These are phyloP conservation scores for Fusarium secorum DNA, from an alignment of 2,329 filamentous ascomycete species.

Conservation along the genomic window DNA sequence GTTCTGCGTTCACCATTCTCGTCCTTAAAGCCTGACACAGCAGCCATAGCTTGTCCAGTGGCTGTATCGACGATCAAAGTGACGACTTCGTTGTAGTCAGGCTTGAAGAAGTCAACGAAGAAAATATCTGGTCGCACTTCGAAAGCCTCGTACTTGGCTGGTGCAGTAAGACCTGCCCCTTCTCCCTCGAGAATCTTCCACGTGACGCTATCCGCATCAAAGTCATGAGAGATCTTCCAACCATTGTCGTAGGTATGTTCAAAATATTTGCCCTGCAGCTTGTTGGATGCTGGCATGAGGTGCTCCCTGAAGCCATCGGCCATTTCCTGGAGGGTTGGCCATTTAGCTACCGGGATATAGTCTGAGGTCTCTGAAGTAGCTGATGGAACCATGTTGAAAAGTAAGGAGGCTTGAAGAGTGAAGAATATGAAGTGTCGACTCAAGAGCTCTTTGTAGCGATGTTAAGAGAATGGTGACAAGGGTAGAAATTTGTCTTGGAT, in stretches of 20 bases:
- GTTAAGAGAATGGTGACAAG: fast-evolving
- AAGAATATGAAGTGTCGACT: background rate
- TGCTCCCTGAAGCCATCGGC: conserved; percentile 13
- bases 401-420: fast-evolving
- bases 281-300: conserved; percentile 8
- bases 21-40: conserved; percentile 14
- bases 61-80: background rate
- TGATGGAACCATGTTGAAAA: background rate
- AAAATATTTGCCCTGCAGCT: background rate
- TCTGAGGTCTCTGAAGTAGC: background rate
- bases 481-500: background rate
- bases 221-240: conserved; percentile 7
- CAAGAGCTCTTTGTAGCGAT: fast-evolving
- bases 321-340: conserved; percentile 21
- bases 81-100: conserved; percentile 15
- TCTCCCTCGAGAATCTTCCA: conserved; percentile 17
- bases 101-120: conserved; percentile 26
- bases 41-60: conserved; percentile 4
- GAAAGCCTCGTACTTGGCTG: conserved; percentile 12
- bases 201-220: background rate
- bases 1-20: conserved; percentile 3
- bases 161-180: background rate
- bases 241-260: conserved; percentile 15
- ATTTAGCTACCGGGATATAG: conserved; percentile 1
- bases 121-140: conserved; percentile 20